Conservation (phyloP, 176 grass and related monocot genomes). For the Triticum monococcum region DNA sequence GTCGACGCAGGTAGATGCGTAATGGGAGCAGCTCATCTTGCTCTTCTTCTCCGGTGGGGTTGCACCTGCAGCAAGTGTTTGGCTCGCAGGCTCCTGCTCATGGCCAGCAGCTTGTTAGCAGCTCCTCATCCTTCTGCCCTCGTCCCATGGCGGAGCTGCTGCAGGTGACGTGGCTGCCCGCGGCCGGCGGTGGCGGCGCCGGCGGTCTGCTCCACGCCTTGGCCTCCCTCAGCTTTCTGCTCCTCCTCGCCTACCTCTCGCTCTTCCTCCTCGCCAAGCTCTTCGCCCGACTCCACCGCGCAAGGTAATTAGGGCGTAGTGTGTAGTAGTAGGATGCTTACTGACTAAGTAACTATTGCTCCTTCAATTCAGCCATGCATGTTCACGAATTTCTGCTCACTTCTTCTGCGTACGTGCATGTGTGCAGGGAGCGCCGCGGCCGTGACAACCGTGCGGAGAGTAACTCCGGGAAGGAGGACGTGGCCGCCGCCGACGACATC, state of each 20-base stretch:
- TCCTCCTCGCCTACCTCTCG: conserved; percentile 58
- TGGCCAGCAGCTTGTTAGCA: conserved; percentile 11
- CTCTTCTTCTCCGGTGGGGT: not conserved
- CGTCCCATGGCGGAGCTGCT: not conserved
- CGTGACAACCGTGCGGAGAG: not conserved
- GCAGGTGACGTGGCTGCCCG: conserved; percentile 34
- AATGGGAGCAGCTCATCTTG: conserved; percentile 33
- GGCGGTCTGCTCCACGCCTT: conserved; percentile 36
- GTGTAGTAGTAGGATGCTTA: not conserved
- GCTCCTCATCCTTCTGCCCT: not conserved
- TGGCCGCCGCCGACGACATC: not conserved
- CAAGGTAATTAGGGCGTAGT: conserved; percentile 19
- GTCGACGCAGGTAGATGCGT: conserved; percentile 41
- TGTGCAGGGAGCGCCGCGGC: not conserved
- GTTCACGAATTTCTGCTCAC: too few species aligned
- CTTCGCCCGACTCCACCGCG: conserved; percentile 29
- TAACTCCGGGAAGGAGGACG: not conserved
- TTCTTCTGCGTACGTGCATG: not conserved
- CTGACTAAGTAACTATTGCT: not conserved
- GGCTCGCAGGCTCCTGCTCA: conserved; percentile 47
- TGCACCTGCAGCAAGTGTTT: conserved; percentile 25
- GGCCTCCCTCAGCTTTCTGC: conserved; percentile 38
- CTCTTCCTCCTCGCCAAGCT: conserved; percentile 73
- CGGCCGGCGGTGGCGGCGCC: too few species aligned
- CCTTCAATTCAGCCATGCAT: not conserved